These are phyloP conservation scores for Trichoderma erinaceum DNA, from an alignment of 495 filamentous ascomycete species.

Conservation along the genomic window DNA sequence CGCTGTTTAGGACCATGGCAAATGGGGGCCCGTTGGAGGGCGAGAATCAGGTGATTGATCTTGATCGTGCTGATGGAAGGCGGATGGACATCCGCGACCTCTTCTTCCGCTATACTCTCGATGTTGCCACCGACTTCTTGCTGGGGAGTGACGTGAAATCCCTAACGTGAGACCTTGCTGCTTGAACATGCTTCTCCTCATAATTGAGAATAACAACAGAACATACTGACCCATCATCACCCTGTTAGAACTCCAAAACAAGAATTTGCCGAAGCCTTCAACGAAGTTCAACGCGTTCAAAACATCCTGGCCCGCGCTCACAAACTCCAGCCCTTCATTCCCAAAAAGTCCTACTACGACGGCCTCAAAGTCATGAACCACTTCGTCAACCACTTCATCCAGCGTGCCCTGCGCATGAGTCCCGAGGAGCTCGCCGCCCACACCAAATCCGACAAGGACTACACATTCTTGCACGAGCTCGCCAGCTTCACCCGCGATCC, in stretches of 20 bases:
- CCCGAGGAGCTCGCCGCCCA: conserved; percentile 53
- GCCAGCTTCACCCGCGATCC: conserved; percentile 69
- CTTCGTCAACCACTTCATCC: conserved; percentile 70
- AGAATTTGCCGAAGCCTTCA: conserved; percentile 68
- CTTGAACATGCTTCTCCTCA: not conserved
- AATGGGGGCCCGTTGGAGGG: conserved; percentile 49
- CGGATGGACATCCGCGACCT: conserved; percentile 63
- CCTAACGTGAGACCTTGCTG: conserved; percentile 37
- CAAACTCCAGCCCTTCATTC: conserved; percentile 49
- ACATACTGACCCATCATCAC: not conserved
- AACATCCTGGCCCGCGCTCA: conserved; percentile 53
- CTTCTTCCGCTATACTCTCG: conserved; percentile 77
- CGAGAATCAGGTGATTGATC: conserved; percentile 36
- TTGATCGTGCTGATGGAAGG: conserved; percentile 35
- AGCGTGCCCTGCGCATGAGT: conserved; percentile 55
- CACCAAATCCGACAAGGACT: conserved; percentile 58
- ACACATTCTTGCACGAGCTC: conserved; percentile 78
- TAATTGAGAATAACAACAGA: not conserved
- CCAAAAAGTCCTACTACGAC: conserved; percentile 51
- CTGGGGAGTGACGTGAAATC: conserved; percentile 71
- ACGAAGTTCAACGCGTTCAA: conserved; percentile 64
- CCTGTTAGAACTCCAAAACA: conserved; percentile 31
- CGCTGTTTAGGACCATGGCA: conserved; percentile 52
- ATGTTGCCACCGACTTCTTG: conserved; percentile 78
- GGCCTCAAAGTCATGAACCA: conserved; percentile 63